Evolutionary conservation across 169 alveolate genomes (phyloP).

Genomic region (Cryptosporidium parvum): DNA sequence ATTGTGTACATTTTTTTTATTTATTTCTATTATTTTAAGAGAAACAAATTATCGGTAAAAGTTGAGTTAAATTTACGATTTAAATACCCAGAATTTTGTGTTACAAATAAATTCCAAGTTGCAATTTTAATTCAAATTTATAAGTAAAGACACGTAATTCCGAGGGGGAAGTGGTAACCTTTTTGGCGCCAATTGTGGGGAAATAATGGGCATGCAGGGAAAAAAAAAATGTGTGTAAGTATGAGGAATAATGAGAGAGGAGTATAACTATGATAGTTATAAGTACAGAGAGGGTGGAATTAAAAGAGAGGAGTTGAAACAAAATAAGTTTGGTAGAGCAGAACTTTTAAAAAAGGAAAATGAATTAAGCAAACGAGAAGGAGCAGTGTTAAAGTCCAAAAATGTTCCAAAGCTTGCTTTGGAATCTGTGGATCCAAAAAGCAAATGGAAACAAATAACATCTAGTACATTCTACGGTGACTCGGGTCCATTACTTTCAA

Average conservation of each 20-base stretch:
- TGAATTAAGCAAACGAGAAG: not conserved
- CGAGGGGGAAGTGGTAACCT: constrained; percentile 25
- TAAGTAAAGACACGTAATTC: constrained; percentile 25
- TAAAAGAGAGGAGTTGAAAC: not conserved
- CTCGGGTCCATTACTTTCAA: constrained; percentile 56
- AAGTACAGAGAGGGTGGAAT: not conserved
- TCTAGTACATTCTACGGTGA: constrained; percentile 71
- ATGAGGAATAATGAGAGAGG: constrained; percentile 54
- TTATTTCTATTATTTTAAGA: no score
- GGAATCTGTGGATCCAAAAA: not conserved
- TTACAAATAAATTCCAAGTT: not conserved
- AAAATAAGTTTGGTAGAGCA: not conserved
- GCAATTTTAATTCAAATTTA: not conserved
- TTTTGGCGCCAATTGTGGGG: constrained; percentile 63
- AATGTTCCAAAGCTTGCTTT: constrained; percentile 3
- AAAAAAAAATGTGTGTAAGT: constrained; percentile 1
- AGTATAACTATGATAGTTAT: constrained; percentile 52
- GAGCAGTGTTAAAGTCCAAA: constrained; percentile 1
- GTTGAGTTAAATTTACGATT: no score
- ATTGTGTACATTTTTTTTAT: not conserved
- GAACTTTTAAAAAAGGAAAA: constrained; percentile 18
- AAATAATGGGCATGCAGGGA: constrained; percentile 39
- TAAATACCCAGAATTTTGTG: not conserved
- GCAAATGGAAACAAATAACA: constrained; percentile 46
- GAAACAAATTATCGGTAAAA: not conserved